These are phyloP conservation scores for Astragalus glycyphyllos DNA, from an alignment of 306 rosid species.

Conservation along the genomic window DNA sequence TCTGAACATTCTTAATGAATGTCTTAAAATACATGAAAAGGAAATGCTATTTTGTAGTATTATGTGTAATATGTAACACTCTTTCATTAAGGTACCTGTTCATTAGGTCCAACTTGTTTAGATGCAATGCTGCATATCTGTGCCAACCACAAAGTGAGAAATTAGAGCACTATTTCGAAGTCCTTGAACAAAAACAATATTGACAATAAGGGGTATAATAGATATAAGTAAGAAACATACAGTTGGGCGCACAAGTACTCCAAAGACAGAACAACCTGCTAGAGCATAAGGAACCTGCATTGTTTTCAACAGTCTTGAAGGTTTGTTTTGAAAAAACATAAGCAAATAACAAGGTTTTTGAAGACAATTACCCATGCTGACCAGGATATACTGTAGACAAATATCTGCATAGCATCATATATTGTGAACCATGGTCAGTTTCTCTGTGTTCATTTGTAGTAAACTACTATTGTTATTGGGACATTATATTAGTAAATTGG, in stretches of 20 bases:
- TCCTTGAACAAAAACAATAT: slow-evolving; percentile 16
- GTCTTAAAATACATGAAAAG: background rate
- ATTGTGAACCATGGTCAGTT: too few species aligned
- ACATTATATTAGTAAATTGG: too few species aligned
- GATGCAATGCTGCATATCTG: slow-evolving; percentile 93
- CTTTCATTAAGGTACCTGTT: slow-evolving; percentile 61
- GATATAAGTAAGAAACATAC: slow-evolving; percentile 52
- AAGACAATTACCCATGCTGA: slow-evolving; percentile 72
- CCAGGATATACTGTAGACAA: slow-evolving; percentile 74
- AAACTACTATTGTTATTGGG: too few species aligned
- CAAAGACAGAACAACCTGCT: slow-evolving; percentile 53
- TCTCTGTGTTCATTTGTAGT: too few species aligned
- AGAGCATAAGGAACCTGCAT: slow-evolving; percentile 87
- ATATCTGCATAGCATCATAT: slow-evolving; percentile 57
- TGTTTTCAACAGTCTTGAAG: slow-evolving; percentile 35
- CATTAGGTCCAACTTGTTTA: slow-evolving; percentile 74
- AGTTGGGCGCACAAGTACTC: slow-evolving; percentile 63
- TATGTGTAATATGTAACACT: background rate
- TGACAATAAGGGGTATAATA: background rate
- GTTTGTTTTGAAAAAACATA: slow-evolving; percentile 22
- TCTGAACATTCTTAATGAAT: background rate
- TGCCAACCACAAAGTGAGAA: slow-evolving; percentile 19
- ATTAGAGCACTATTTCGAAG: slow-evolving; percentile 21
- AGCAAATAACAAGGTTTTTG: slow-evolving; percentile 4
- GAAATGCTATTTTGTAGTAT: slow-evolving; percentile 1